Evolutionary conservation across 331 rosid genomes (phyloP).

Genomic region (Pyracantha coccinea): DNA sequence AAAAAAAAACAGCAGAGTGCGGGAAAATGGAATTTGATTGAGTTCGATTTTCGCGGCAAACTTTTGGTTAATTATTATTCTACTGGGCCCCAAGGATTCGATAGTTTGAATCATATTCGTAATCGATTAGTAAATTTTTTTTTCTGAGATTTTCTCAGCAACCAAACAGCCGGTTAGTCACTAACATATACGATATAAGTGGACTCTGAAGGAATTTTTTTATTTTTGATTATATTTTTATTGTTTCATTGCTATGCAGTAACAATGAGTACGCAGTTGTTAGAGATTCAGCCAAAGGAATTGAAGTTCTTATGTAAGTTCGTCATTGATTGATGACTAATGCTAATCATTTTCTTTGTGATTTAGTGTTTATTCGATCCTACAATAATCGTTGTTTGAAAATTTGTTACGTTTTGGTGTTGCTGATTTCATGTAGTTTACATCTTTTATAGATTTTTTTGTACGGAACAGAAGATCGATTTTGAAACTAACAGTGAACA

Average conservation of each 20-base stretch:
- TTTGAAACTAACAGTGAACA: background rate
- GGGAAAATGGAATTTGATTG: constrained; percentile 4
- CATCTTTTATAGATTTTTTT: background rate
- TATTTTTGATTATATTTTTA: background rate
- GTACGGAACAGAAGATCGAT: background rate
- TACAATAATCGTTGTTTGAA: background rate
- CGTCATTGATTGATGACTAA: background rate
- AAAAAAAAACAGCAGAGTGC: constrained; percentile 1
- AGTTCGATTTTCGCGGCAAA: background rate
- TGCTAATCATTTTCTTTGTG: background rate
- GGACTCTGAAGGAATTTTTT: background rate
- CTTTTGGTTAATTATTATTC: constrained; percentile 3
- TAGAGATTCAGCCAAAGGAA: constrained; percentile 74
- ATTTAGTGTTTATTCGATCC: constrained; percentile 2
- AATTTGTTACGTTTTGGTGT: background rate
- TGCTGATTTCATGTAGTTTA: background rate
- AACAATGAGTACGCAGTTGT: constrained; percentile 50
- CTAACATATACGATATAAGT: background rate
- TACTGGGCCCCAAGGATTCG: constrained; percentile 11
- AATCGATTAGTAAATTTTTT: background rate
- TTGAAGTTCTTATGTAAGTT: constrained; percentile 66
- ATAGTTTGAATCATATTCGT: background rate
- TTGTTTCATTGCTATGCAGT: background rate
- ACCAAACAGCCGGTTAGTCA: background rate
- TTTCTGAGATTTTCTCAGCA: constrained; percentile 12